Evolutionary conservation across 257 asterid genomes (phyloP).

Genomic region (Nicotiana sylvestris): DNA sequence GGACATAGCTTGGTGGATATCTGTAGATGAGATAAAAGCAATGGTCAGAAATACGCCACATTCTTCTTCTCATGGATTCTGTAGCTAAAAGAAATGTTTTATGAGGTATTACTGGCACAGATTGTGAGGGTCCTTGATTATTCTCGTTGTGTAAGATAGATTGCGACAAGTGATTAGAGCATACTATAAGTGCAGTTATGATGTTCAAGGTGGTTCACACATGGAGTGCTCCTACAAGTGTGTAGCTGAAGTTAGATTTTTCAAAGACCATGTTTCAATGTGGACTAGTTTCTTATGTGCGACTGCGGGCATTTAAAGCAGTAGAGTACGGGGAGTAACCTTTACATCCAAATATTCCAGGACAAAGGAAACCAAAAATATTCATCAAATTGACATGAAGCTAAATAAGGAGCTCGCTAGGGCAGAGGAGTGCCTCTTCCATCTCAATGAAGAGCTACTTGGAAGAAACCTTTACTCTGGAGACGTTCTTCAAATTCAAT

Average conservation of each 20-base stretch:
- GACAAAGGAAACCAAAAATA: not conserved
- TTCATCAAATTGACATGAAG: not conserved
- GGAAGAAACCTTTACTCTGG: not conserved
- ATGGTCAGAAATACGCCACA: not conserved
- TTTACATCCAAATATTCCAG: not conserved
- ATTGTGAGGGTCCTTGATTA: not conserved
- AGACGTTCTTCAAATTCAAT: not conserved
- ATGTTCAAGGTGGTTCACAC: not conserved
- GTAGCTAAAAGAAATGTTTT: not conserved
- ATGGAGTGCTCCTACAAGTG: not conserved
- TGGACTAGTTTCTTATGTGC: not conserved
- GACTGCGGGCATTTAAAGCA: not conserved
- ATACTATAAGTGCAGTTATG: not conserved
- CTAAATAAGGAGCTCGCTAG: not conserved
- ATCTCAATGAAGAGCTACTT: not conserved
- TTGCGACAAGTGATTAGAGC: not conserved
- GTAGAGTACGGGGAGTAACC: not conserved
- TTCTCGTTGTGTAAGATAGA: not conserved
- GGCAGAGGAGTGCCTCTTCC: not conserved
- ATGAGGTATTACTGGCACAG: not conserved
- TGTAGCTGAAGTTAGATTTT: not conserved
- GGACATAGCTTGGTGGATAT: constrained; percentile 61
- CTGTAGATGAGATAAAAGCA: constrained; percentile 13
- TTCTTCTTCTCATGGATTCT: not conserved
- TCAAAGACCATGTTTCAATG: not conserved